Base-by-base conservation (phyloP, 2,329 filamentous ascomycete species). In the Ascochyta viciae-villosae region DNA sequence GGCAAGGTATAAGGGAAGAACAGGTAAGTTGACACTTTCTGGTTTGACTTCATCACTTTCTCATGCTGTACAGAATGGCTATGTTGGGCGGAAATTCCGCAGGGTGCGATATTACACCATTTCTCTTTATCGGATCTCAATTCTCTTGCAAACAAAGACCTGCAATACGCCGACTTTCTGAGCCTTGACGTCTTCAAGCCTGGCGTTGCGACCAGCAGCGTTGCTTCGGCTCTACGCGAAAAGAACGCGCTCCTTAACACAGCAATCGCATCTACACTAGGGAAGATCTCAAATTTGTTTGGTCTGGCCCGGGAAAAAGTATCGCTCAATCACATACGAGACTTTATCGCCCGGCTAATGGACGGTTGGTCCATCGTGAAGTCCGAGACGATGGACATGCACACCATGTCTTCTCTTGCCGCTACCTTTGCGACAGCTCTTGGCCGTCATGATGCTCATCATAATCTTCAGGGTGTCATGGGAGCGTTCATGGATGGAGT, bases 351-450 rank as follows among this genome's bases (percentile, higher is more conserved):
- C 1, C 10, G 53, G 0, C 4, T 64, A 0, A 9, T 61, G 1
- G 56, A 61, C 10, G 54, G 50, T 0, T 64, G 19, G 34, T 23
- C 35, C 0, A 47, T 56, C 4, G 12, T 12, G 1, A 9, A 42
- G 7, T 2, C 8, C 24, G 8, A 16, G 4, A 3, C 3, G 1
- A 31, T 31, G 3, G 50, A 58, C 23, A 23, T 45, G 1, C 31
- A 58, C 6, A 45, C 34, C 0, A 27, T 47, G 13, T 50, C 33
- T 2, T 23, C 6, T 0, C 38, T 64, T 1, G 46, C 63, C 0
- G 22, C 15, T 1, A 22, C 52, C 0, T 66, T 67, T 16, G 60
- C 64, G 0, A 31, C 33, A 0, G 34, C 54, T 1, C 23, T 64
- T 0, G 33, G 29, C 2, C 27, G 48, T 2, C 34, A 43, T 3